These are phyloP conservation scores for Didymella pinodella DNA, from an alignment of 2,329 filamentous ascomycete species.

Conservation along the genomic window DNA sequence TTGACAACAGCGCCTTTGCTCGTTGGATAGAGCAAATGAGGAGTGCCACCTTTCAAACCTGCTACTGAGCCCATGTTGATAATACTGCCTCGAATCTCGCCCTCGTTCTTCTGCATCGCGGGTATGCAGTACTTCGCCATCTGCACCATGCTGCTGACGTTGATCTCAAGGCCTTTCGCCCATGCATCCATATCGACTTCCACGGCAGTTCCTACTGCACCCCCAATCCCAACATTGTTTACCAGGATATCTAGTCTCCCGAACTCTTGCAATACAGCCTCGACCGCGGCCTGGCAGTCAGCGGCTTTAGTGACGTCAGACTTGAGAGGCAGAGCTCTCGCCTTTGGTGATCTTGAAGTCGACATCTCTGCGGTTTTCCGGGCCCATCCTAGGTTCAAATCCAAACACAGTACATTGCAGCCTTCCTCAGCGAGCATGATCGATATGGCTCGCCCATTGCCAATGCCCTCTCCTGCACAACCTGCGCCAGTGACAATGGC, in stretches of 20 bases:
- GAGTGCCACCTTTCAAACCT: conserved; percentile 63
- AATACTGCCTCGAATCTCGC: conserved; percentile 58
- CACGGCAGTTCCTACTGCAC: conserved; percentile 65
- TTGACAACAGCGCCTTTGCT: conserved; percentile 64
- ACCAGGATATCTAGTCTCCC: conserved; percentile 69
- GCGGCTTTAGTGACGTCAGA: conserved; percentile 64
- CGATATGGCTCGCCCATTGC: conserved; percentile 66
- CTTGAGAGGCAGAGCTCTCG: conserved; percentile 51
- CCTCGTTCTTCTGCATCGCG: conserved; percentile 64
- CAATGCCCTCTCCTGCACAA: conserved; percentile 64
- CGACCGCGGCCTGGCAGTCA: conserved; percentile 59
- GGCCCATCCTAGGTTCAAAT: conserved; percentile 60
- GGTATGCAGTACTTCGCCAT: conserved; percentile 70
- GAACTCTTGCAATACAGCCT: conserved; percentile 57
- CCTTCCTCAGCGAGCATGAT: conserved; percentile 68
- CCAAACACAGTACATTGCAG: conserved; percentile 66
- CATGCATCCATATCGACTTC: conserved; percentile 68
- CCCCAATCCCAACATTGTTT: conserved; percentile 70
- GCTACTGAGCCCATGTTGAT: conserved; percentile 71
- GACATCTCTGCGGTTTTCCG: conserved; percentile 64
- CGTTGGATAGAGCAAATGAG: conserved; percentile 62
- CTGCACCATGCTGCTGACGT: conserved; percentile 70
- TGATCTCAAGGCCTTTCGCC: conserved; percentile 65
- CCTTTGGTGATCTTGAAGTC: conserved; percentile 21
- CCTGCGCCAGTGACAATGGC: conserved; percentile 69